Base-by-base conservation (phyloP, 1,284 basidiomycete genomes). In the Ustilago loliicola region DNA sequence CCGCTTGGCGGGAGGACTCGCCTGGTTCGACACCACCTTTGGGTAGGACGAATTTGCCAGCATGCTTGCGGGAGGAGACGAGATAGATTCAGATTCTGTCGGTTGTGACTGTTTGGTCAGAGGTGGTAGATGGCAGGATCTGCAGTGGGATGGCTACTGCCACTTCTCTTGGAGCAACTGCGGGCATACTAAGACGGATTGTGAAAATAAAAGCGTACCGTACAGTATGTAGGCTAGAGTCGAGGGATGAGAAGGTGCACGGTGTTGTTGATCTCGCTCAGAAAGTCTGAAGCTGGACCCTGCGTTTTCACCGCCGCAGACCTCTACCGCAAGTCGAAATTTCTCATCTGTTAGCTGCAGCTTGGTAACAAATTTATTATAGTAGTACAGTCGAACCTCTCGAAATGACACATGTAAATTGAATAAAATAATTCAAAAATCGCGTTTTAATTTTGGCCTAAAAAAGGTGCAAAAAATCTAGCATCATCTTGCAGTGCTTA, bases 1-100 rank as follows among this genome's bases (percentile, higher is more conserved):
- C 84, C 15, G 83, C 81, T 52, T 72, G 60, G 10, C 76, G 67
- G 4, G 70, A 72, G 19, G 29, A 30, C 62, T 85, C 84, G 38
- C 80, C 80, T 15, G 52, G 11, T 42, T 85, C 82, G n/a, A 85
- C 65, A 3, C 84, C 84, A 30, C 84, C 84, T 61, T 85, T 85
- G 30, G 84, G 84, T 17, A 85, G 66, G 1, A 85, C 83, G 27
- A 27, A 85, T 1, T 59, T 61, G 23, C 66, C 53, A 25, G 64
- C 53, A 38, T 85, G 84, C 63, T 85, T 85, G 19, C 83, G 71
- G 15, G 82, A 84, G 2, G 80, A 63, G 1, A 85, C 84, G 10
- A 85, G 69, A 48, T 77, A 80, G 48, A 85, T 62, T 0, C 47
- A 48, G 1, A 77, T n/a, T 15, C 48, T 50, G 19, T 53, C 42